A percentile compares a stretch with the other conserved stretches of the same genome.
These are phyloP conservation scores for Schizosaccharomyces lindneri DNA, from an alignment of 805 yeast species.

Conservation along the genomic window DNA sequence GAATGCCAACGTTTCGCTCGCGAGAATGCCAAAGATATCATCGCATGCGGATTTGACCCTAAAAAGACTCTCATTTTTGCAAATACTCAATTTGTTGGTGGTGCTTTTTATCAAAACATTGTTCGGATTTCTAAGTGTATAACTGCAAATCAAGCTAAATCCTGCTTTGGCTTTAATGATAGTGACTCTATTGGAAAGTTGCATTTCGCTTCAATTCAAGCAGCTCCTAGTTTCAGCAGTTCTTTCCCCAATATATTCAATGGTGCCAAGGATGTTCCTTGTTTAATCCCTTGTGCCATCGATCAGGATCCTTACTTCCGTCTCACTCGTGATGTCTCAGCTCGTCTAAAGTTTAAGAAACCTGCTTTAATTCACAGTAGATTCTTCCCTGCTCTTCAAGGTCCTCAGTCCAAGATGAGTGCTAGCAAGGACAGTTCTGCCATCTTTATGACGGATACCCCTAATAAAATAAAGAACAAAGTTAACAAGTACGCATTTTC, in stretches of 20 bases:
- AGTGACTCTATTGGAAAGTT: conserved; percentile 82
- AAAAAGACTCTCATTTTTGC: conserved; percentile 88
- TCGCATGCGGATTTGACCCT: conserved; percentile 82
- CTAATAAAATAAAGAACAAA: conserved; percentile 77
- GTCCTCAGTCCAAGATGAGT: conserved; percentile 88
- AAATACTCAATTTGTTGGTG: conserved; percentile 79
- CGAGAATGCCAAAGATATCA: conserved; percentile 78
- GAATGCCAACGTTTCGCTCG: conserved; percentile 61
- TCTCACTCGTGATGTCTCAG: conserved; percentile 92
- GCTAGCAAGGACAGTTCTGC: conserved; percentile 81
- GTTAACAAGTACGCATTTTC: conserved; percentile 90
- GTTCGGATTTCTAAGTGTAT: conserved; percentile 81
- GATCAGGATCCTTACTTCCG: conserved; percentile 94
- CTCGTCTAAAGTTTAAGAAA: conserved; percentile 66
- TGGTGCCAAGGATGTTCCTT: conserved; percentile 69
- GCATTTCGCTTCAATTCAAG: conserved; percentile 90
- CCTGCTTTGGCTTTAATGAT: conserved; percentile 90
- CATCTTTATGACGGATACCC: conserved; percentile 83
- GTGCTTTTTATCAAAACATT: conserved; percentile 80
- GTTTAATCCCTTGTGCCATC: conserved; percentile 94
- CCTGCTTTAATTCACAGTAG: conserved; percentile 83
- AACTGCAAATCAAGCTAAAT: conserved; percentile 88
- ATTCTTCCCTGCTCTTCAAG: conserved; percentile 84
- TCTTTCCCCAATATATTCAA: conserved; percentile 87
- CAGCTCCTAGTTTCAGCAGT: conserved; percentile 85